A percentile compares a stretch with the other conserved stretches of the same genome.
Conservation (phyloP, 75 land plant genomes). For the Selaginella tamariscina region DNA sequence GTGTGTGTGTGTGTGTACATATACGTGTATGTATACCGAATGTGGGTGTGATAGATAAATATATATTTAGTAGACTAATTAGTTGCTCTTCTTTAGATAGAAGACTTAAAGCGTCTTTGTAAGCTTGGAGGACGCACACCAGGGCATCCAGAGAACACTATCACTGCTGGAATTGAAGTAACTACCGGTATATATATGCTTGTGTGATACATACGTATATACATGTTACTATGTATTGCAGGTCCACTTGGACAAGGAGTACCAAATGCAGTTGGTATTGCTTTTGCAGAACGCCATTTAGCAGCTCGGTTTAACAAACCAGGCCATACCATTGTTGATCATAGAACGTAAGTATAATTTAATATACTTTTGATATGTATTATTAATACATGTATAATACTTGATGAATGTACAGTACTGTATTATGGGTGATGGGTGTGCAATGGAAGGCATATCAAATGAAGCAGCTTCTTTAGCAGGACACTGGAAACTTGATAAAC, state of each 20-base stretch:
- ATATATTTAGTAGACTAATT: too few species aligned
- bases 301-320: slow-evolving; percentile 59
- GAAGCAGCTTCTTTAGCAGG: slow-evolving; percentile 60
- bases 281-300: slow-evolving; percentile 52
- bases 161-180: slow-evolving; percentile 50
- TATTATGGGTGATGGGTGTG: slow-evolving; percentile 75
- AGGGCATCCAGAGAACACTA: slow-evolving; percentile 58
- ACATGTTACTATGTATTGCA: slow-evolving; percentile 10
- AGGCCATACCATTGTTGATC: slow-evolving; percentile 44
- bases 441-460: slow-evolving; percentile 62
- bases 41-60: too few species aligned
- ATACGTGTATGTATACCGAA: too few species aligned
- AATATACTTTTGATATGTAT: background rate
- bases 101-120: slow-evolving; percentile 43
- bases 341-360: slow-evolving; percentile 31
- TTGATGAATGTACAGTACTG: too few species aligned
- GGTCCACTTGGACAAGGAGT: slow-evolving; percentile 79
- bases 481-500: slow-evolving; percentile 55
- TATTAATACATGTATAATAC: slow-evolving; percentile 27
- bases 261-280: slow-evolving; percentile 74
- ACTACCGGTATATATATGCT: slow-evolving; percentile 50
- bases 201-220: too few species aligned
- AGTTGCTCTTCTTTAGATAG: slow-evolving; percentile 28
- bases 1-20: too few species aligned
- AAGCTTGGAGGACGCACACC: slow-evolving; percentile 45